These are phyloP conservation scores for Platismatia glauca DNA, from an alignment of 495 filamentous ascomycete genomes.

Conservation along the genomic window DNA sequence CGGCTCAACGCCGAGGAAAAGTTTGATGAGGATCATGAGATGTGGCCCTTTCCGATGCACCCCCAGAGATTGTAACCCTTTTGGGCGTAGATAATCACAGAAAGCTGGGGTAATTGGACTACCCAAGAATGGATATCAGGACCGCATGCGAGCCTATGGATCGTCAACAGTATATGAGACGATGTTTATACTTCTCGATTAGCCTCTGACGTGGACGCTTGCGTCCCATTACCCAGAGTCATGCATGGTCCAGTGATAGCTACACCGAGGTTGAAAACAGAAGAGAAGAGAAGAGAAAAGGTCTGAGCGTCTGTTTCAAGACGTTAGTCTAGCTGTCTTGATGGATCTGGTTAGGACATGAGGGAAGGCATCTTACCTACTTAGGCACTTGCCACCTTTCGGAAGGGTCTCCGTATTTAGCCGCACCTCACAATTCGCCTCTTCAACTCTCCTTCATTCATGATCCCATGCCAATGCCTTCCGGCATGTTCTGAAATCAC, in stretches of 20 bases:
- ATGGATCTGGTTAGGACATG: slow-evolving; percentile 1
- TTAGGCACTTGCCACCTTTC: background rate
- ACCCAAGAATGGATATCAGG: background rate
- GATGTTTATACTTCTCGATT: background rate
- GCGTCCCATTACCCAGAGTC: background rate
- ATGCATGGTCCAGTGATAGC: background rate
- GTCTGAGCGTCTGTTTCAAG: slow-evolving; percentile 8
- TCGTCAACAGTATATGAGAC: background rate
- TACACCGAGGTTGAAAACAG: background rate
- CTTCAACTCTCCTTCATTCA: background rate
- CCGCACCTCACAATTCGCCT: slow-evolving; percentile 4
- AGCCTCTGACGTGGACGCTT: background rate
- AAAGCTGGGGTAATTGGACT: slow-evolving; percentile 6
- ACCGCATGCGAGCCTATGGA: slow-evolving; percentile 18
- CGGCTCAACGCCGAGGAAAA: slow-evolving; percentile 21
- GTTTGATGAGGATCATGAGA: background rate
- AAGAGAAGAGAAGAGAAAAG: no score
- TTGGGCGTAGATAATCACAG: background rate
- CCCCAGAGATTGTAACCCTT: background rate
- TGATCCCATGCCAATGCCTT: background rate
- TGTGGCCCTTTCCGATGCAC: background rate
- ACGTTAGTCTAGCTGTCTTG: background rate
- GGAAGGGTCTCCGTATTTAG: slow-evolving; percentile 4
- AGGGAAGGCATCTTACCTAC: no score
- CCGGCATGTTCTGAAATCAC: background rate